A percentile compares a stretch with the other conserved stretches of the same genome.
Evolutionary conservation across 1,284 basidiomycete genomes (phyloP).

Genomic region (Lentinula novae-zelandiae): DNA sequence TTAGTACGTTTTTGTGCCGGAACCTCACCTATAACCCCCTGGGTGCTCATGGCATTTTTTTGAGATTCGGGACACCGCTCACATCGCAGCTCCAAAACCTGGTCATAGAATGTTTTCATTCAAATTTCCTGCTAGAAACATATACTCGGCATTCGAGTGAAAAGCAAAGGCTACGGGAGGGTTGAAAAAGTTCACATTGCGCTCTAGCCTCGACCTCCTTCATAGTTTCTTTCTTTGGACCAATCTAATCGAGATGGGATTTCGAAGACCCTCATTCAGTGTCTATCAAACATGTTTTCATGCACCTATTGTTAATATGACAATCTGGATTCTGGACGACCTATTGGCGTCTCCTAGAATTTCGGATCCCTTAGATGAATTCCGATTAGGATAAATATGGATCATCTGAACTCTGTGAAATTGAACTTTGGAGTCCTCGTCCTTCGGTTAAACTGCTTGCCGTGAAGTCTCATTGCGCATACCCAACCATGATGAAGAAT

Average conservation of each 20-base stretch:
- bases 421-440: background rate
- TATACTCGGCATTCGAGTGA: background rate
- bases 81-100: background rate
- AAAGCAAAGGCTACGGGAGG: background rate
- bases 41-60: no score
- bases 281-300: background rate
- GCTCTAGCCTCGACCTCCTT: background rate
- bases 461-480: background rate
- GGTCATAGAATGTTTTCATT: background rate
- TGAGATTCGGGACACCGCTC: background rate
- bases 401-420: background rate
- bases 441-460: background rate
- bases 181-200: background rate
- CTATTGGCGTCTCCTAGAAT: background rate
- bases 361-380: background rate
- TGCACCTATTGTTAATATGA: background rate
- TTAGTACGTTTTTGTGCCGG: background rate
- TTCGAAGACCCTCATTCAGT: background rate
- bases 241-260: background rate
- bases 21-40: background rate
- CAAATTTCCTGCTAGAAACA: background rate
- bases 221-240: background rate
- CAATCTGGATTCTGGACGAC: background rate
- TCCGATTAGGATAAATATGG: background rate
- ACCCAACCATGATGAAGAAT: background rate